Conservation (phyloP, 2,329 filamentous ascomycete genomes). For the Colletotrichum cordylinicola region DNA sequence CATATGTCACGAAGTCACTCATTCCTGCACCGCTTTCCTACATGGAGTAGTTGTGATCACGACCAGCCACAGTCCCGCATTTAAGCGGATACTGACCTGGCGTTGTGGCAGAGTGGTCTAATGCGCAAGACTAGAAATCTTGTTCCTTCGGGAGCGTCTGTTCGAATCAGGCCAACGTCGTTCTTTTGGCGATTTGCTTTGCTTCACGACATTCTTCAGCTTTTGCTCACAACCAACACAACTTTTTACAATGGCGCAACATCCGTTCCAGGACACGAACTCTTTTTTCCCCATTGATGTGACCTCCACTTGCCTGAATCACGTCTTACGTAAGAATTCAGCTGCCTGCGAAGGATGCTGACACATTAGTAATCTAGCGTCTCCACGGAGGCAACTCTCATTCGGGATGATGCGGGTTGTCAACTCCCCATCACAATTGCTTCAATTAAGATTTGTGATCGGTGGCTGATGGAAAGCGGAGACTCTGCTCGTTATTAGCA, state of each 20-base stretch:
- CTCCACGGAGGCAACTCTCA: background rate
- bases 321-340: background rate
- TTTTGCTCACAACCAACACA: background rate
- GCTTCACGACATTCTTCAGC: background rate
- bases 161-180: slow-evolving; percentile 13
- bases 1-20: too few relatives aligned
- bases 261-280: rapidly evolving
- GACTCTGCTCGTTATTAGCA: rapidly evolving
- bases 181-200: background rate
- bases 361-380: background rate
- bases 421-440: background rate
- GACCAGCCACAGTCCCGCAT: background rate
- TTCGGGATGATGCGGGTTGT: background rate
- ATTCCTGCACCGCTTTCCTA: background rate
- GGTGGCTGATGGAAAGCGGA: background rate
- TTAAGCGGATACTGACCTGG: background rate
- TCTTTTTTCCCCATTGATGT: background rate
- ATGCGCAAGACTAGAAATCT: slow-evolving; percentile 15
- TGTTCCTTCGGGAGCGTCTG: slow-evolving; percentile 14
- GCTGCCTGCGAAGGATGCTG: background rate
- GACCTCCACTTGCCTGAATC: rapidly evolving
- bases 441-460: background rate
- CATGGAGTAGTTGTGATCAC: rapidly evolving
- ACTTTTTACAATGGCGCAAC: too few relatives aligned
- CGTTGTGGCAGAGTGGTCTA: slow-evolving; percentile 14